phyloP scores from a whole-genome alignment of 257 asterid genomes.

The Solanum sejunctum region DNA sequence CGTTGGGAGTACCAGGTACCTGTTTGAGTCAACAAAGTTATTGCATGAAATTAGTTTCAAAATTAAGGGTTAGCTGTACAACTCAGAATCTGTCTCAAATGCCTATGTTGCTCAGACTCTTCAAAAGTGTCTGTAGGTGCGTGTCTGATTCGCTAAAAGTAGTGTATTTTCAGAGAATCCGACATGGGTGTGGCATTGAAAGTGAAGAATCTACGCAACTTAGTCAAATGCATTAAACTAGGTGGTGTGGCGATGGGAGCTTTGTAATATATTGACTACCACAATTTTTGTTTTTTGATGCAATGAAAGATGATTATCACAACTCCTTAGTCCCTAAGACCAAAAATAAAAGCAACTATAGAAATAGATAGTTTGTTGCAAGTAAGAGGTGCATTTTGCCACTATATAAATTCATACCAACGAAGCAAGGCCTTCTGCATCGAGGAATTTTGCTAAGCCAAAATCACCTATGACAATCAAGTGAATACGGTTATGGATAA shows the following conservation, averaged over 20 bases:
- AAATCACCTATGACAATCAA: constrained; percentile 51
- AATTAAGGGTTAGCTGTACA: neutral
- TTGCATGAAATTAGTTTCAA: neutral
- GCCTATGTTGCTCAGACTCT: too few relatives aligned
- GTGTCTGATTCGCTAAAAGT: too few relatives aligned
- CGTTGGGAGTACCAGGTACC: constrained; percentile 72
- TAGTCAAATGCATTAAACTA: neutral
- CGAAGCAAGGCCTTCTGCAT: constrained; percentile 62
- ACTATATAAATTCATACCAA: constrained; percentile 39
- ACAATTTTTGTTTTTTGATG: neutral
- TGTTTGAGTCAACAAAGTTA: constrained; percentile 9
- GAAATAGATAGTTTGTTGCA: neutral
- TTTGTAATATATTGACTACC: neutral
- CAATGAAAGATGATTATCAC: neutral
- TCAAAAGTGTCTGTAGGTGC: too few relatives aligned
- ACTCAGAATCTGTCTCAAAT: neutral
- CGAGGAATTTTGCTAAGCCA: constrained; percentile 73
- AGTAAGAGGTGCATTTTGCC: neutral
- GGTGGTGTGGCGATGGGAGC: neutral
- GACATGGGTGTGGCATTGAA: too few relatives aligned
- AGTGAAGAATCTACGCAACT: too few relatives aligned
- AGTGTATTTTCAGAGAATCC: too few relatives aligned
- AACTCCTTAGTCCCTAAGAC: neutral
- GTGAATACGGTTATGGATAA: neutral
- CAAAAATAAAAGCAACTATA: neutral